These are phyloP conservation scores for Polygonum aviculare DNA, from an alignment of 148 eudicot species.

Conservation along the genomic window DNA sequence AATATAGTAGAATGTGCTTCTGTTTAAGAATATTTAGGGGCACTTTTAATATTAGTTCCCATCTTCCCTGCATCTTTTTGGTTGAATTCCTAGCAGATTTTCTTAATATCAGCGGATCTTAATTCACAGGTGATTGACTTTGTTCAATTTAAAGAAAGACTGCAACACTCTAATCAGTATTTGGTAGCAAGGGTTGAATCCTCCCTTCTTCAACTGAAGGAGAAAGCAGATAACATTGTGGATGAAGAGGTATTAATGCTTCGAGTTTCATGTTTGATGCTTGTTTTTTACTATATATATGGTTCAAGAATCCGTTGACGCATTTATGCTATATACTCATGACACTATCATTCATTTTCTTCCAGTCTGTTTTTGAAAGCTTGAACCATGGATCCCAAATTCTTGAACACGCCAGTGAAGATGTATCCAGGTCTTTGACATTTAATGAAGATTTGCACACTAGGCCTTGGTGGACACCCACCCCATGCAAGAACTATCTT, in stretches of 20 bases:
- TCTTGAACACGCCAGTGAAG: constrained; percentile 63
- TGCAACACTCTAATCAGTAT: constrained; percentile 83
- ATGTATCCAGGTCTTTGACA: constrained; percentile 48
- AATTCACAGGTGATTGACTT: constrained; percentile 72
- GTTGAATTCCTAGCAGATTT: neutral
- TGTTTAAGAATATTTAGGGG: neutral
- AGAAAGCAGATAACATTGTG: constrained; percentile 54
- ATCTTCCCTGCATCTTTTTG: neutral
- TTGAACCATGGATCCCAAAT: constrained; percentile 50
- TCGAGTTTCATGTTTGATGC: neutral
- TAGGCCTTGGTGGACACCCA: constrained; percentile 99
- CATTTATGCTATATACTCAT: neutral
- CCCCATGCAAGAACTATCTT: constrained; percentile 70
- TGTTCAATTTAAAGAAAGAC: constrained; percentile 80
- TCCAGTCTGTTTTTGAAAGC: constrained; percentile 55
- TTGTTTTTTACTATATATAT: neutral
- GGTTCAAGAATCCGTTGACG: neutral
- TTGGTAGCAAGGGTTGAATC: constrained; percentile 68
- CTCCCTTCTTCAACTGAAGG: constrained; percentile 70
- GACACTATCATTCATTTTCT: constrained; percentile 7
- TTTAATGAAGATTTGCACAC: constrained; percentile 82
- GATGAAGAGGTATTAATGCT: constrained; percentile 60
- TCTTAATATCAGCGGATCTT: neutral
- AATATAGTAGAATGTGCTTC: neutral
- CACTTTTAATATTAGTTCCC: neutral